Conservation (phyloP, 257 asterid species). For the Nicotiana otophora region DNA sequence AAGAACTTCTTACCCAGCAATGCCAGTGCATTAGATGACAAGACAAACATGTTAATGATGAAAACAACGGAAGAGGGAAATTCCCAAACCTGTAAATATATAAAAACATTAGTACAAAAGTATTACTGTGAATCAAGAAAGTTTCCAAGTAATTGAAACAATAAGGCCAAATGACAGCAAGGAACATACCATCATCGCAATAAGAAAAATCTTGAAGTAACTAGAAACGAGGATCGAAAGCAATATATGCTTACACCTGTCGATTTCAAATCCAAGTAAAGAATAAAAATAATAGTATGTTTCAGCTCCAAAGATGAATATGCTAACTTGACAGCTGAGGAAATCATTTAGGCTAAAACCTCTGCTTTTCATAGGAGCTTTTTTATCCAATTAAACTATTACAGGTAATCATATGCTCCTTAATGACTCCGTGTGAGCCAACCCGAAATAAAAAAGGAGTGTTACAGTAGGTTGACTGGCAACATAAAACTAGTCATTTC, state of each 20-base stretch:
- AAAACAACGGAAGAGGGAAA: conserved; percentile 63
- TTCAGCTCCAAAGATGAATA: not conserved
- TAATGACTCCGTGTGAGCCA: not conserved
- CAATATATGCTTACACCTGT: conserved; percentile 56
- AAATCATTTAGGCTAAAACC: not conserved
- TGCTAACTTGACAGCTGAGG: not conserved
- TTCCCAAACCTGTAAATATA: conserved; percentile 67
- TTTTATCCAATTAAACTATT: not conserved
- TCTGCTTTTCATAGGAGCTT: not conserved
- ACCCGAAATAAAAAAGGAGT: not conserved
- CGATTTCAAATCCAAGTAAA: conserved; percentile 11
- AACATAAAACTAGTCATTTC: not conserved
- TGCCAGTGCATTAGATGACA: conserved; percentile 78
- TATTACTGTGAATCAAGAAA: not conserved
- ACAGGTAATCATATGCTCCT: not conserved
- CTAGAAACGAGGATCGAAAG: conserved; percentile 60
- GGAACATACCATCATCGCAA: conserved; percentile 71
- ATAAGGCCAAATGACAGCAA: not conserved
- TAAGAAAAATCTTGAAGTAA: conserved; percentile 73
- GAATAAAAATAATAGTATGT: not conserved
- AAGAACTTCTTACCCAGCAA: conserved; percentile 45
- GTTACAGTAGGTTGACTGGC: not conserved
- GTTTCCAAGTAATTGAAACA: conserved; percentile 1
- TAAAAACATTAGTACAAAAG: not conserved
- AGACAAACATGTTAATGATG: conserved; percentile 68